phyloP scores from a whole-genome alignment of 148 eudicot genomes.

The Silene uniflora region DNA sequence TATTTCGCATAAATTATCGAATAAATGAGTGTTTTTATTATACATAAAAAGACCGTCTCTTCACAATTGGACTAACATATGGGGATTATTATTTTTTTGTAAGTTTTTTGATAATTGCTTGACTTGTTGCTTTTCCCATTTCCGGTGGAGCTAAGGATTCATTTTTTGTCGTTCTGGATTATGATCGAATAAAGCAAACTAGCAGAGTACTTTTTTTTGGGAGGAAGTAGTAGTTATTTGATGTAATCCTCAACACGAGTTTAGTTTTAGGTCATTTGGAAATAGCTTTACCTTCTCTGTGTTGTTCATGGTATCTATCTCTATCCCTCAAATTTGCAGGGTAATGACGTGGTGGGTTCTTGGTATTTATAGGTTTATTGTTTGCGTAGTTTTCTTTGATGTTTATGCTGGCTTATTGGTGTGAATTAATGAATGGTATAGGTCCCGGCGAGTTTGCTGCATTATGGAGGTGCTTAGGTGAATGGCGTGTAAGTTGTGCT shows the following conservation, averaged over 20 bases:
- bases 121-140: background rate
- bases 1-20: too few relatives aligned
- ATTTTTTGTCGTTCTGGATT: too few relatives aligned
- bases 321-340: too few relatives aligned
- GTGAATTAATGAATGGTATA: conserved; percentile 20
- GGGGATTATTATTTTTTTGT: too few relatives aligned
- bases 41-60: too few relatives aligned
- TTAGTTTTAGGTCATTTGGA: too few relatives aligned
- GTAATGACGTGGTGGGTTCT: background rate
- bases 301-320: too few relatives aligned
- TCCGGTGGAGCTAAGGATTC: too few relatives aligned
- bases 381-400: background rate
- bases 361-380: background rate
- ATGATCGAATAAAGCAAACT: too few relatives aligned
- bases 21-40: too few relatives aligned
- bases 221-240: background rate
- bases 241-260: background rate
- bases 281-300: background rate
- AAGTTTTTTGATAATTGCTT: background rate
- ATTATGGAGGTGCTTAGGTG: conserved; percentile 72
- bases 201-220: too few relatives aligned
- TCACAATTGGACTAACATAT: too few relatives aligned
- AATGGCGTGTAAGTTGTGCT: conserved; percentile 69
- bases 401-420: background rate
- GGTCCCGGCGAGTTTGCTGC: conserved; percentile 71